These are phyloP conservation scores for Solanum sejunctum DNA, from an alignment of 257 asterid genomes.

Conservation along the genomic window DNA sequence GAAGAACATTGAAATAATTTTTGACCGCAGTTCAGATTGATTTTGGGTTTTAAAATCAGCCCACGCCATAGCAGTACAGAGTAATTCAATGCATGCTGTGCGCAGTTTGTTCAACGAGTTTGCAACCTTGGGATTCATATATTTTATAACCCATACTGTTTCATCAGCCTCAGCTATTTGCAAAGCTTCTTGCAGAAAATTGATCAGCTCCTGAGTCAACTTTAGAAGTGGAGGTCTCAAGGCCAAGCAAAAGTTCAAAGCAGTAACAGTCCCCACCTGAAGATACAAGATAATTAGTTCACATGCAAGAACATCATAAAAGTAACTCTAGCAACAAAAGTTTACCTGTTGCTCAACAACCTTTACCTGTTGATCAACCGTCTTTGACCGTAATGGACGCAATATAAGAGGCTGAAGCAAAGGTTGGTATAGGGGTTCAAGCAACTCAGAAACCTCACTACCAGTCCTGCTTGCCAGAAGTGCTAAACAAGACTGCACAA, in stretches of 20 bases:
- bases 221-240: slow-evolving; percentile 97
- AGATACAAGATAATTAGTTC: slow-evolving; percentile 8
- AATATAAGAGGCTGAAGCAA: slow-evolving; percentile 87
- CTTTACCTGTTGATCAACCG: slow-evolving; percentile 93
- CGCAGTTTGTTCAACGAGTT: slow-evolving; percentile 88
- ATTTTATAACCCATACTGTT: slow-evolving; percentile 74
- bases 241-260: slow-evolving; percentile 95
- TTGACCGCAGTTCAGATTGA: slow-evolving; percentile 87
- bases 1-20: slow-evolving; percentile 94
- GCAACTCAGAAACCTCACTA: slow-evolving; percentile 98
- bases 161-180: slow-evolving; percentile 98
- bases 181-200: slow-evolving; percentile 94
- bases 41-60: slow-evolving; percentile 96
- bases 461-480: slow-evolving; percentile 98
- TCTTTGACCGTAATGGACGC: slow-evolving; percentile 87
- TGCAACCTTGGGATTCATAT: slow-evolving; percentile 84
- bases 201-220: slow-evolving; percentile 84
- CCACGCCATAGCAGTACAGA: slow-evolving; percentile 99
- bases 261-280: slow-evolving; percentile 96
- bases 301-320: slow-evolving; percentile 1
- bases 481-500: slow-evolving; percentile 95
- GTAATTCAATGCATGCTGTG: slow-evolving; percentile 93
- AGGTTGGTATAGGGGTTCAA: slow-evolving; percentile 88
- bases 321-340: slow-evolving; percentile 1
- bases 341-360: slow-evolving; percentile 81